Conservation (phyloP, 2,329 filamentous ascomycete species). For the Botrytis pseudocinerea region DNA sequence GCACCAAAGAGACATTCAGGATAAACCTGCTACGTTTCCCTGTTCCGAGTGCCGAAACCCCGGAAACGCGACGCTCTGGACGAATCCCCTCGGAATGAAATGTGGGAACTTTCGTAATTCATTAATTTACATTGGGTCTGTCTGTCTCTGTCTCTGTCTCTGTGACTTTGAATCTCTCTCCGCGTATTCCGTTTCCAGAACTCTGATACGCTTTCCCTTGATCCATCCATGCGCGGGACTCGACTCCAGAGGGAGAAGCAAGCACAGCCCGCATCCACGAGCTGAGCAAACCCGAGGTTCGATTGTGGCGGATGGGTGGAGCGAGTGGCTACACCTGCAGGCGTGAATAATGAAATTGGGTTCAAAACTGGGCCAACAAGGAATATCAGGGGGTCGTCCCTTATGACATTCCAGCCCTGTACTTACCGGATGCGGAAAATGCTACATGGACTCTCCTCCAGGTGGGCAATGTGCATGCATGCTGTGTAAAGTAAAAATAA, state of each 20-base stretch:
- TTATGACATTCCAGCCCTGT: conserved; percentile 6
- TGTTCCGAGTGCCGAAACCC: not conserved
- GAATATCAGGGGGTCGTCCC: not conserved
- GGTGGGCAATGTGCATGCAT: not conserved
- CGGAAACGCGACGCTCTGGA: not conserved
- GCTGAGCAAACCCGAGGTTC: not conserved
- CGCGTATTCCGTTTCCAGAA: conserved; percentile 2
- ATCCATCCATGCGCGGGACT: not conserved
- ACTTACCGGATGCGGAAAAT: not conserved
- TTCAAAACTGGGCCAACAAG: not conserved
- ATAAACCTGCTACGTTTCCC: not conserved
- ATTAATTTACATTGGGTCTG: not conserved
- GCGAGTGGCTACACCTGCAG: not conserved
- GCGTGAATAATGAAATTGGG: not conserved
- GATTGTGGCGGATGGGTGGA: not conserved
- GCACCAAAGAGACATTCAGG: not conserved
- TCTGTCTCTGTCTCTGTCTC: too few relatives aligned
- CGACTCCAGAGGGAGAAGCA: not conserved
- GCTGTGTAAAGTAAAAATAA: not conserved
- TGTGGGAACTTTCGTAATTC: not conserved
- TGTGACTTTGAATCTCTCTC: not conserved
- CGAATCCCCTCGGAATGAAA: not conserved
- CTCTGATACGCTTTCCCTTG: not conserved
- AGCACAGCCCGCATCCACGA: not conserved
- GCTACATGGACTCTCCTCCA: not conserved